Conservation (phyloP, 495 filamentous ascomycete genomes). For the Xylaria bambusicola region DNA sequence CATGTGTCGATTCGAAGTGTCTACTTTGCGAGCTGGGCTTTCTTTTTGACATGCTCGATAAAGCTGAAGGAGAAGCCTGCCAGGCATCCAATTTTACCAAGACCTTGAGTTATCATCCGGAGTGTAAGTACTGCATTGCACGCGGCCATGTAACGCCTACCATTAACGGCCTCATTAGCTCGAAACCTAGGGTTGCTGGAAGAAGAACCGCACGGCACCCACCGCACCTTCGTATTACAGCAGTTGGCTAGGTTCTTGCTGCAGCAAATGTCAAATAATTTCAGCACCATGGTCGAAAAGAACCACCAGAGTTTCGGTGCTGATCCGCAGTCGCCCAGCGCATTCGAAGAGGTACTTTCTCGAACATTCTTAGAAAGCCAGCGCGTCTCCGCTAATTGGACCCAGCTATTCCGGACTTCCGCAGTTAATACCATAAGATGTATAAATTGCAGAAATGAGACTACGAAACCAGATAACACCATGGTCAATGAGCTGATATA, state of each 20-base stretch:
- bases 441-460: slow-evolving; percentile 79
- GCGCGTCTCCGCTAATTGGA: slow-evolving; percentile 5
- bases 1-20: slow-evolving; percentile 79
- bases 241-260: slow-evolving; percentile 75
- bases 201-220: slow-evolving; percentile 69
- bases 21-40: slow-evolving; percentile 94
- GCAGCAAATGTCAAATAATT: slow-evolving; percentile 70
- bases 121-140: slow-evolving; percentile 45
- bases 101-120: slow-evolving; percentile 75
- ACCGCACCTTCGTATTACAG: slow-evolving; percentile 72
- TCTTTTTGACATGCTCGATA: slow-evolving; percentile 97
- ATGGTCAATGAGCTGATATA: slow-evolving; percentile 86
- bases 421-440: slow-evolving; percentile 67
- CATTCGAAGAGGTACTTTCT: slow-evolving; percentile 31
- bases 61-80: slow-evolving; percentile 87
- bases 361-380: not conserved
- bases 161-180: slow-evolving; percentile 43
- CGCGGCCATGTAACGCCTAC: not conserved
- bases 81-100: slow-evolving; percentile 97
- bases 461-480: slow-evolving; percentile 63
- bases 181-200: slow-evolving; percentile 75
- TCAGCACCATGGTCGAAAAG: slow-evolving; percentile 57
- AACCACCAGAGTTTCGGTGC: slow-evolving; percentile 36
- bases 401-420: slow-evolving; percentile 39
- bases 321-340: slow-evolving; percentile 18